Conservation (phyloP, 495 filamentous ascomycete genomes). For the Hypoxylon trugodes region DNA sequence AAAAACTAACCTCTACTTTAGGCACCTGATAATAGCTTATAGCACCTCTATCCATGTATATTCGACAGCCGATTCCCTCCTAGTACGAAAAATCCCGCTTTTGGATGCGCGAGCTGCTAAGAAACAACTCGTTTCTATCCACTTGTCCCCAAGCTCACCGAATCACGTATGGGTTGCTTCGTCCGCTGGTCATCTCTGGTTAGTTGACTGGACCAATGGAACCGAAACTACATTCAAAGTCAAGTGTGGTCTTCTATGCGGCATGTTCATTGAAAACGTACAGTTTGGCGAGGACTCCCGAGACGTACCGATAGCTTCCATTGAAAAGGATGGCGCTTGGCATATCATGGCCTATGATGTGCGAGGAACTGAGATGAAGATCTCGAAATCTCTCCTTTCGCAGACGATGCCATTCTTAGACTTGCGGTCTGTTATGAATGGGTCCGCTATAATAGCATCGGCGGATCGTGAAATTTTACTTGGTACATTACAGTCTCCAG, state of each 20-base stretch:
- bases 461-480: slow-evolving; percentile 33
- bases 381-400: slow-evolving; percentile 44
- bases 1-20: slow-evolving; percentile 50
- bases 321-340: slow-evolving; percentile 43
- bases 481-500: slow-evolving; percentile 29
- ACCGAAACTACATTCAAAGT: slow-evolving; percentile 48
- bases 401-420: slow-evolving; percentile 44
- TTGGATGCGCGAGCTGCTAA: slow-evolving; percentile 23
- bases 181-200: slow-evolving; percentile 68
- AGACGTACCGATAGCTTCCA: slow-evolving; percentile 56
- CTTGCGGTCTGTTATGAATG: slow-evolving; percentile 40
- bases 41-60: slow-evolving; percentile 78
- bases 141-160: slow-evolving; percentile 64
- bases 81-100: slow-evolving; percentile 66
- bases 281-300: slow-evolving; percentile 44
- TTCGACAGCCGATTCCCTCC: slow-evolving; percentile 79
- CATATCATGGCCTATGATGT: slow-evolving; percentile 55
- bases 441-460: slow-evolving; percentile 35
- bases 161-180: slow-evolving; percentile 76
- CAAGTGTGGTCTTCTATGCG: slow-evolving; percentile 35
- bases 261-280: slow-evolving; percentile 55
- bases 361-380: slow-evolving; percentile 28
- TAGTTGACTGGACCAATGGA: slow-evolving; percentile 77
- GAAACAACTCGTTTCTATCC: slow-evolving; percentile 61
- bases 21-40: slow-evolving; percentile 71